Base-by-base conservation (phyloP, 805 yeast species). In the Teunomyces pallodes region DNA sequence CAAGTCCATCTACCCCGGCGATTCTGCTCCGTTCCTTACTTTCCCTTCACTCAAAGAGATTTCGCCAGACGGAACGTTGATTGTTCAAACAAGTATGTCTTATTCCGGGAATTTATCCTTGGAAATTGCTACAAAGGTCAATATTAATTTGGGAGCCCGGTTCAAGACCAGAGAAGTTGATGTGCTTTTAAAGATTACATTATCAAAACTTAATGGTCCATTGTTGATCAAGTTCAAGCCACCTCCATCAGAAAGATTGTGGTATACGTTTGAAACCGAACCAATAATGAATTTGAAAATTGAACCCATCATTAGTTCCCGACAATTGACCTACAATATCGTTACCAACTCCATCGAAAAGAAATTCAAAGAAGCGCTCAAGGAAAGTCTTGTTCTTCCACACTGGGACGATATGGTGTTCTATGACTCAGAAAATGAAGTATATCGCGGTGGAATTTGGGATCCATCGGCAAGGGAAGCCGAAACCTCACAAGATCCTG, bases 371-470 rank as follows among this genome's bases (percentile, higher is more conserved):
- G 96, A 89, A 43, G 87, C 90, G 1, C 75, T 92, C 35, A 81
- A 77, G 51, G 94, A 88, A 30, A 80, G 94, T 6, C 67, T 94
- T 42, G 98, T 94, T 0, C 65, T 80, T 29, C 99, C 99, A 2
- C 83, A 76, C 58, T 86, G 90, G 90, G 98, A 92, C 64, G 98
- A 92, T 62, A 65, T 90, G 36, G 80, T 83, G 0, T 86, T 88
- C 60, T 86, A 75, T 59, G 72, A 80, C 46, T 83, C 97, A 0
- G 65, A 68, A 2, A 75, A 67, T 35, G 96, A 89, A 53, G 66
- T 89, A 10, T 94, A 83, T 64, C 79, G 97, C 53, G 99, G 97
- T 44, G 99, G 99, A 13, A 82, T 92, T 20, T 92, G 98, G 98
- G 90, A 86, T 53, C 72, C 74, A 17, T 47, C 65, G 0, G 58